These are phyloP conservation scores for Agastache rugosa DNA, from an alignment of 257 asterid genomes.

Conservation along the genomic window DNA sequence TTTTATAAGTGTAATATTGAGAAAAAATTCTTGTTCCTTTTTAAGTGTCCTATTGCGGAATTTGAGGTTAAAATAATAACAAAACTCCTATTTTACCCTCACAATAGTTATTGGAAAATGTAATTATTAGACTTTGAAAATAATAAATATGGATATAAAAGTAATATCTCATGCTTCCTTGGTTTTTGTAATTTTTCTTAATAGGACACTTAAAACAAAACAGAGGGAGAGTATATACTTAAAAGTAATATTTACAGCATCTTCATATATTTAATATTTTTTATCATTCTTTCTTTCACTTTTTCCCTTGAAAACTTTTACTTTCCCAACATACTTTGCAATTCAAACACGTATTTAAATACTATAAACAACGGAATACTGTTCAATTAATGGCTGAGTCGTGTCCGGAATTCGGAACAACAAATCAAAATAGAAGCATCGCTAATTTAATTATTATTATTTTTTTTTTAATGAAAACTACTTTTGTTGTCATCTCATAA, in stretches of 20 bases:
- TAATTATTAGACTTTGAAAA: too few relatives aligned
- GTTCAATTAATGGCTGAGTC: slow-evolving; percentile 27
- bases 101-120: too few relatives aligned
- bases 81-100: too few relatives aligned
- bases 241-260: background rate
- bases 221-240: too few relatives aligned
- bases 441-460: background rate
- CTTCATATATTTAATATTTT: slow-evolving; percentile 15
- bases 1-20: too few relatives aligned
- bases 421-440: slow-evolving; percentile 20
- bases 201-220: too few relatives aligned
- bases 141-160: too few relatives aligned
- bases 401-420: slow-evolving; percentile 29
- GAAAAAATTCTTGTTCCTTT: too few relatives aligned
- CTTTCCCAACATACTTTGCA: background rate
- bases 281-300: slow-evolving; percentile 23
- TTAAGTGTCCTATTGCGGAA: too few relatives aligned
- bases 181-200: too few relatives aligned
- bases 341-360: background rate
- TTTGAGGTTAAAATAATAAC: too few relatives aligned
- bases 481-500: slow-evolving; percentile 37
- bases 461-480: slow-evolving; percentile 1
- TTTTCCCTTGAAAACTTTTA: slow-evolving; percentile 4
- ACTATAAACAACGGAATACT: background rate
- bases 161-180: too few relatives aligned